Base-by-base conservation (phyloP, 495 filamentous ascomycete genomes). In the Bacidia rubella region DNA sequence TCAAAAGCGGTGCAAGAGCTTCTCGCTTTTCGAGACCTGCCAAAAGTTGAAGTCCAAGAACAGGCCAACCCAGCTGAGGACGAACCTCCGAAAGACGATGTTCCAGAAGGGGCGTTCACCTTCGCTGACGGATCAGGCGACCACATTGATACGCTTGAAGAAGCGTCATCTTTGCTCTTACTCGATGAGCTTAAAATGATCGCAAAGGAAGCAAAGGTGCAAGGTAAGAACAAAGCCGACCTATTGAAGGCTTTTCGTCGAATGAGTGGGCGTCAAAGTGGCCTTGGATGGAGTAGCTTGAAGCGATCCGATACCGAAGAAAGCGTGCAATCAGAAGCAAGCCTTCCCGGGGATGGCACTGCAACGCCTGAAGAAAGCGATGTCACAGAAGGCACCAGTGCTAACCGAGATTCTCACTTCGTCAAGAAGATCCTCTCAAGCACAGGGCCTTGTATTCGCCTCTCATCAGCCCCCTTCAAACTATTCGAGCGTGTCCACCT, bases 401-500 rank as follows among this genome's bases (percentile, higher is more conserved):
- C 52, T 2, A 77, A 74, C 52, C 54, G 82, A 59, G 76, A 85
- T 59, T 66, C 63, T 0, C 72, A 86, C 58, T 85, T 83, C 57
- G 62, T 82, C 5, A 69, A 71, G 43, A 96, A 90, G 65, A 94
- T 96, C 39, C 62, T 95, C 51, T 73, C 78, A 53, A 80, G 78
- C 29, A 87, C 86, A 2, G 92, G 92, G 0, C 79, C 85, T 27
- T 89, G 88, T 52, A 84, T 96, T 46, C 72, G 90, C 38, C 81
- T 98, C 15, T 81, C 87, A 1, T 65, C 80, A 1, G 70, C 80
- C 7, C 75, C 81, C n/a, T 76, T 87, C 52, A 84, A 79, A 53
- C 75, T 98, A 3, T 98, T 98, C 59, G 89, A 95, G 62, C 78
- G 92, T 26, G 87, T 96, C 1, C 90, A 97, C 66, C 68, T 98